These are phyloP conservation scores for Physaria fendleri DNA, from an alignment of 345 rosid genomes.

Conservation along the genomic window DNA sequence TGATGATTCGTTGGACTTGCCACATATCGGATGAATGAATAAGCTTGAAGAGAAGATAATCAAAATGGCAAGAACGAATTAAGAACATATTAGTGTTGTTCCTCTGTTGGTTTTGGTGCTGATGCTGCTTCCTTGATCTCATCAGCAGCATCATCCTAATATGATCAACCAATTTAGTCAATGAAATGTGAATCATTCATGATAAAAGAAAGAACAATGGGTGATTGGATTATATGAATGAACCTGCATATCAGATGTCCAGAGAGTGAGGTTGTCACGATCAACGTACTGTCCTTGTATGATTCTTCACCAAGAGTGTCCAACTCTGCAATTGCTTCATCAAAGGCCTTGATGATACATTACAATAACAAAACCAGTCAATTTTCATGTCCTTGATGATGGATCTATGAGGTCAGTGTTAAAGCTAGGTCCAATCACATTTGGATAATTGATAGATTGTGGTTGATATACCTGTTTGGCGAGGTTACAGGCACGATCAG, in stretches of 20 bases:
- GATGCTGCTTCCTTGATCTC: slow-evolving; percentile 76
- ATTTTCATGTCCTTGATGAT: background rate
- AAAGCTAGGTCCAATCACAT: background rate
- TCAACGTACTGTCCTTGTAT: slow-evolving; percentile 95
- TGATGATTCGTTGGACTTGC: slow-evolving; percentile 21
- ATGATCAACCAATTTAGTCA: background rate
- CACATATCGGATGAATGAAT: slow-evolving; percentile 13
- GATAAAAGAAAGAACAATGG: background rate
- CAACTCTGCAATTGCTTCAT: slow-evolving; percentile 94
- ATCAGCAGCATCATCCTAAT: slow-evolving; percentile 84
- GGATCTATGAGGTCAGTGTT: background rate
- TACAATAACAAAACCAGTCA: slow-evolving; percentile 3
- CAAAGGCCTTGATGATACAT: slow-evolving; percentile 54
- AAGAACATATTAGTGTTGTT: slow-evolving; percentile 45
- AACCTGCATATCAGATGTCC: slow-evolving; percentile 99
- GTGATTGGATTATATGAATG: background rate
- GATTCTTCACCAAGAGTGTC: slow-evolving; percentile 98
- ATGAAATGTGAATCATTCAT: background rate
- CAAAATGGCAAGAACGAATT: slow-evolving; percentile 12
- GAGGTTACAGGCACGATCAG: slow-evolving; percentile 90
- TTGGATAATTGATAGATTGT: too few relatives aligned
- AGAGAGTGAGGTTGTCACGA: slow-evolving; percentile 96
- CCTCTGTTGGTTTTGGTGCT: slow-evolving; percentile 63
- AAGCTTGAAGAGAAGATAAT: background rate
- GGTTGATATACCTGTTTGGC: slow-evolving; percentile 94